Evolutionary conservation across 805 yeast species (phyloP).

Genomic region (Pichia kluyveri): DNA sequence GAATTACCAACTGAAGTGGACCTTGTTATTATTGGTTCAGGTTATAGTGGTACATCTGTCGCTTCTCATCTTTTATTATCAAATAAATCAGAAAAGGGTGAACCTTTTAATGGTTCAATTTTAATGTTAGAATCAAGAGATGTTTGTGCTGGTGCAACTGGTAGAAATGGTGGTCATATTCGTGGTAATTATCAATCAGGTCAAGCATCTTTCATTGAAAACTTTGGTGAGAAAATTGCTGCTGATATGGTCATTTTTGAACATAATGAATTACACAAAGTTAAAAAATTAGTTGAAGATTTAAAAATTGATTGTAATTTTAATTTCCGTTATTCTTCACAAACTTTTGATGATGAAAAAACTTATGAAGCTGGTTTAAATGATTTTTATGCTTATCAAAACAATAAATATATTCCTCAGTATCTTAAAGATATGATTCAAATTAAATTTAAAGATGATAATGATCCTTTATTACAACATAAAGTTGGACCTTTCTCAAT

Average conservation of each 20-base stretch:
- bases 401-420: conserved; percentile 23
- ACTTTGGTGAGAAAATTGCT: conserved; percentile 21
- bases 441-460: conserved; percentile 25
- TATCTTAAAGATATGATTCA: conserved; percentile 22
- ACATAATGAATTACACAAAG: conserved; percentile 22
- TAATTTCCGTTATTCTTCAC: conserved; percentile 26
- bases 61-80: conserved; percentile 18
- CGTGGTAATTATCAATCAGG: conserved; percentile 26
- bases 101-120: background rate
- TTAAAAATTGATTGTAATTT: conserved; percentile 31
- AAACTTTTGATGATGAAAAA: conserved; percentile 21
- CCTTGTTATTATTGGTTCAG: conserved; percentile 35
- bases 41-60: conserved; percentile 36
- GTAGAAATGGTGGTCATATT: conserved; percentile 41
- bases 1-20: conserved; percentile 31
- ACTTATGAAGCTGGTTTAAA: conserved; percentile 9
- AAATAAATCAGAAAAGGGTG: too few relatives aligned
- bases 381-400: conserved; percentile 17
- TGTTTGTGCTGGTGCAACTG: conserved; percentile 34
- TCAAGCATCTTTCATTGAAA: conserved; percentile 11
- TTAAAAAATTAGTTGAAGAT: conserved; percentile 27
- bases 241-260: conserved; percentile 32
- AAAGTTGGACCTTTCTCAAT: conserved; percentile 24
- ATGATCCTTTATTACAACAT: conserved; percentile 21
- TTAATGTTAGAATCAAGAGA: conserved; percentile 32